Percentiles rank a stretch among this genome's conserved stretches.
Evolutionary conservation across 768 basidiomycete species (phyloP).

Genomic region (Trichaptum fuscoviolaceum): DNA sequence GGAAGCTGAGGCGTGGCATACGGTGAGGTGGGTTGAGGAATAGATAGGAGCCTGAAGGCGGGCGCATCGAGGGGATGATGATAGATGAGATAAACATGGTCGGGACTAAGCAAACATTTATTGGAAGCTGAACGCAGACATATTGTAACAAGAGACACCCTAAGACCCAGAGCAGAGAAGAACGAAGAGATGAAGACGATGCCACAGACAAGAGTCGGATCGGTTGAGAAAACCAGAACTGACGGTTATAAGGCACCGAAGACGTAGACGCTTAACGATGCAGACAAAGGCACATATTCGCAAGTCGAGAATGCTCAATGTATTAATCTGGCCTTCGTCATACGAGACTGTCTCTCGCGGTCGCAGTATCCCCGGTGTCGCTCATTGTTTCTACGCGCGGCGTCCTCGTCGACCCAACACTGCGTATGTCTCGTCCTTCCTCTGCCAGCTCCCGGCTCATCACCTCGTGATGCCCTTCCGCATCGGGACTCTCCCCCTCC

Average conservation of each 20-base stretch:
- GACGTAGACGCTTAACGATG: neutral
- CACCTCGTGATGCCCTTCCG: constrained; percentile 34
- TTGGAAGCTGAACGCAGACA: neutral
- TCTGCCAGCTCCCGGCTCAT: constrained; percentile 77
- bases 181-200: neutral
- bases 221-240: neutral
- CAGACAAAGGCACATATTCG: neutral
- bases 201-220: neutral
- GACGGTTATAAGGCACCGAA: neutral
- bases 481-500: constrained; percentile 62
- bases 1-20: neutral
- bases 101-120: constrained; percentile 1
- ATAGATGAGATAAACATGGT: constrained; percentile 1
- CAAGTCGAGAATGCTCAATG: constrained; percentile 16
- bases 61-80: constrained; percentile 1
- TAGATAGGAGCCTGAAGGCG: neutral
- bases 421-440: constrained; percentile 85
- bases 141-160: neutral
- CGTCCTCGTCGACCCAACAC: constrained; percentile 74
- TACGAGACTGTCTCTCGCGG: neutral
- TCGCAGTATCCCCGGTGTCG: constrained; percentile 43
- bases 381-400: constrained; percentile 70
- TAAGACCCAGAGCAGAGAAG: neutral
- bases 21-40: neutral
- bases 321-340: constrained; percentile 10